A percentile compares a stretch with the other conserved stretches of the same genome.
Evolutionary conservation across 2,329 filamentous ascomycete species (phyloP).

Genomic region (Arthrobotrys musiformis): DNA sequence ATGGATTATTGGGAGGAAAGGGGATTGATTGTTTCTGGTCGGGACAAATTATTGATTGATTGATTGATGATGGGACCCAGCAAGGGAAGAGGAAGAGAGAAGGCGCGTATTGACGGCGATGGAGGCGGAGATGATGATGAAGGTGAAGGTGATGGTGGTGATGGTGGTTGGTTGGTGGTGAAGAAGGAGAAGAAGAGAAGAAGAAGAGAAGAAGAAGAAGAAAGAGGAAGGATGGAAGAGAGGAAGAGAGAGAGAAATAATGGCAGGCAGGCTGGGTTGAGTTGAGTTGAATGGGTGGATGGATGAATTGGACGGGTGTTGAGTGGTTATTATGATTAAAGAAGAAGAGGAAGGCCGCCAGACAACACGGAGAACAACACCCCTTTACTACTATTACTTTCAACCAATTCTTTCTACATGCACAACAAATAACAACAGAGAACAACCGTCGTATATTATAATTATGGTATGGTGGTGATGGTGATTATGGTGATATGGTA

Average conservation of each 20-base stretch:
- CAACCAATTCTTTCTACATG: background rate
- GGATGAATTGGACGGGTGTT: background rate
- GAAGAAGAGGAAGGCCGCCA: background rate
- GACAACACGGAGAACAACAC: background rate
- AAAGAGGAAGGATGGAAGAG: slow-evolving; percentile 58
- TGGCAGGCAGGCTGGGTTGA: slow-evolving; percentile 13
- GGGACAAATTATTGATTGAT: slow-evolving; percentile 22
- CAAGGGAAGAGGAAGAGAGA: slow-evolving; percentile 27
- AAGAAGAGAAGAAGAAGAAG: slow-evolving; percentile 45
- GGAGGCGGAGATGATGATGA: background rate
- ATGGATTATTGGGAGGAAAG: no score
- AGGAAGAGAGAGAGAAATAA: slow-evolving; percentile 48
- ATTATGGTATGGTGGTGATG: no score
- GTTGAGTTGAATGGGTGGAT: background rate
- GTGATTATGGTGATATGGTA: slow-evolving; percentile 59
- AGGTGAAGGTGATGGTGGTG: background rate
- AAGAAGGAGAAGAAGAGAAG: slow-evolving; percentile 49
- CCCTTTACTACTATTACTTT: no score
- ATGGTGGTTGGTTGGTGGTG: slow-evolving; percentile 57
- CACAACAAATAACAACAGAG: background rate
- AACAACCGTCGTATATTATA: no score
- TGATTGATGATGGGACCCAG: slow-evolving; percentile 7
- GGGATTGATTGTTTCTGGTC: no score
- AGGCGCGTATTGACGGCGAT: slow-evolving; percentile 9
- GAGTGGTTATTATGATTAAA: background rate